A percentile compares a stretch with the other conserved stretches of the same genome.
phyloP scores from a whole-genome alignment of 352 stramenopile genomes.

The Phytophthora gonapodyides region DNA sequence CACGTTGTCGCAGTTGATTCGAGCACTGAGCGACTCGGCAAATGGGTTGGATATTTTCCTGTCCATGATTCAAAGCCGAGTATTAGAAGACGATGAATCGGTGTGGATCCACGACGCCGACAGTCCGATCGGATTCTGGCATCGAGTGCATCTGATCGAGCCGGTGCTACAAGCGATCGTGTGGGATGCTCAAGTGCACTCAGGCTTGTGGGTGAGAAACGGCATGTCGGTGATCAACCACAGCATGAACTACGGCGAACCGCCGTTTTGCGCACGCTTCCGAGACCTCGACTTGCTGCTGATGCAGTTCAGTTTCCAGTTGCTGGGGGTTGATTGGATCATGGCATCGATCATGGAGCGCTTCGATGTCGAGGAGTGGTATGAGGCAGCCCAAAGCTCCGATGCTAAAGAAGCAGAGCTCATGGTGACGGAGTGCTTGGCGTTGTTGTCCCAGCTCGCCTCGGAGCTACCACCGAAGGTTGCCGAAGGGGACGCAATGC shows the following conservation, averaged over 20 bases:
- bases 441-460: conserved; percentile 73
- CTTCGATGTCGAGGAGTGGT: conserved; percentile 72
- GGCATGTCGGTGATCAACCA: conserved; percentile 86
- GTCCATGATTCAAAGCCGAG: conserved; percentile 45
- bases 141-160: conserved; percentile 79
- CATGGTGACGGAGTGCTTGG: conserved; percentile 83
- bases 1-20: conserved; percentile 72
- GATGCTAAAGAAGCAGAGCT: conserved; percentile 63
- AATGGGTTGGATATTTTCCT: conserved; percentile 65
- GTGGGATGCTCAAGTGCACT: conserved; percentile 89
- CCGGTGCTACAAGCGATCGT: conserved; percentile 82
- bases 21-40: conserved; percentile 63
- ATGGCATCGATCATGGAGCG: conserved; percentile 74
- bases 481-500: conserved; percentile 44
- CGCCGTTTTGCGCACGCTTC: conserved; percentile 85
- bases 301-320: conserved; percentile 77
- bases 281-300: conserved; percentile 83
- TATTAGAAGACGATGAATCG: conserved; percentile 30
- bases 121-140: conserved; percentile 77
- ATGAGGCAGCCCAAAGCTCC: conserved; percentile 45
- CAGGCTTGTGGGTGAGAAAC: conserved; percentile 84
- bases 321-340: conserved; percentile 78
- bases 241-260: conserved; percentile 91
- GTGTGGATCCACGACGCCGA: conserved; percentile 67
- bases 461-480: conserved; percentile 80